Evolutionary conservation across 805 yeast genomes (phyloP).

Genomic region (Ogataea paradorogensis): DNA sequence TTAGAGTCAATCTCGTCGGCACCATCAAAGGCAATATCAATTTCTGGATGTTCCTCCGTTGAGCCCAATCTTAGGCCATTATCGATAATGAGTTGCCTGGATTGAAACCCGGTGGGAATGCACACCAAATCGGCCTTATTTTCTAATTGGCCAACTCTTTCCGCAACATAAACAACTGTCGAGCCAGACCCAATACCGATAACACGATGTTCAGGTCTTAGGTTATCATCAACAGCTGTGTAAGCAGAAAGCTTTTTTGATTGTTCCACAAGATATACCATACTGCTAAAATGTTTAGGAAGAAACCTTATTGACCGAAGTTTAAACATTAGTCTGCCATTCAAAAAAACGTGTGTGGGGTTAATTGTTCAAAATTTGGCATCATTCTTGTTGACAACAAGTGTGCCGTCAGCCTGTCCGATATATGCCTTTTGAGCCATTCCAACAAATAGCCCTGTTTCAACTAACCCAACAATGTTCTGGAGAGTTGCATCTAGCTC

Average conservation of each 20-base stretch:
- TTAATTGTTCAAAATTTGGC: conserved; percentile 1
- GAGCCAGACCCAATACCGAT: conserved; percentile 97
- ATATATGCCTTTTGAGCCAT: conserved; percentile 81
- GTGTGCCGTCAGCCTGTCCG: conserved; percentile 75
- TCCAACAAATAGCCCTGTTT: conserved; percentile 82
- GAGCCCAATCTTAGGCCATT: conserved; percentile 78
- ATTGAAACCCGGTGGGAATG: conserved; percentile 96
- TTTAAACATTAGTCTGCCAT: conserved; percentile 12
- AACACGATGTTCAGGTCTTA: conserved; percentile 64
- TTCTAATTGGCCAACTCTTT: conserved; percentile 72
- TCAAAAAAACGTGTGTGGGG: conserved; percentile 12
- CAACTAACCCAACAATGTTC: conserved; percentile 86
- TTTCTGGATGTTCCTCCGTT: conserved; percentile 74
- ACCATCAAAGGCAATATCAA: conserved; percentile 96
- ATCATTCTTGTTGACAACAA: conserved; percentile 11
- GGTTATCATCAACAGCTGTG: conserved; percentile 85
- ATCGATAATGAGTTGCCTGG: conserved; percentile 76
- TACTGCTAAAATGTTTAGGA: conserved; percentile 7
- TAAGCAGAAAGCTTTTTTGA: conserved; percentile 92
- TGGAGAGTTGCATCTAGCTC: conserved; percentile 63
- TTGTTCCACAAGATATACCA: conserved; percentile 52
- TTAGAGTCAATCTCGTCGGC: conserved; percentile 91
- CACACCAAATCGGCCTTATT: conserved; percentile 62
- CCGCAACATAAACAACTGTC: conserved; percentile 96
- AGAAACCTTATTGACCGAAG: conserved; percentile 1